A percentile compares a stretch with the other conserved stretches of the same genome.
Conservation (phyloP, 768 basidiomycete genomes). For the Hortiboletus flavorubellus region DNA sequence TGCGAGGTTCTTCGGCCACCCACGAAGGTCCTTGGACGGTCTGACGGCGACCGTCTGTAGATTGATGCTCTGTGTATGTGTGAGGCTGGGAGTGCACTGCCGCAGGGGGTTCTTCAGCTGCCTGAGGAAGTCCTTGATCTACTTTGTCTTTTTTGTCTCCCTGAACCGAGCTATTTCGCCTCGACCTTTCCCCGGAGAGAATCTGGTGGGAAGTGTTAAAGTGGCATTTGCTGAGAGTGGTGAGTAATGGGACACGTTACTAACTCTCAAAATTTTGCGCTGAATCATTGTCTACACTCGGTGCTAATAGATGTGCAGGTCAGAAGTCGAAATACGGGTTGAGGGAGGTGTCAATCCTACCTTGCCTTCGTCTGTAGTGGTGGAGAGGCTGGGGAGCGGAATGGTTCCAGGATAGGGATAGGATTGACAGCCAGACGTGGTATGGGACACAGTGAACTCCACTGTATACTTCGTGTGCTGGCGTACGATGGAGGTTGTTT, state of each 20-base stretch:
- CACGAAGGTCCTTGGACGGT: no score
- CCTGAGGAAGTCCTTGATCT: no score
- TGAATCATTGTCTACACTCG: not conserved
- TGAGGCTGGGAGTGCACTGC: no score
- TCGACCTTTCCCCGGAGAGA: not conserved
- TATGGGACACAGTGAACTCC: not conserved
- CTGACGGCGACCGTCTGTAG: no score
- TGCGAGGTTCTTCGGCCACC: no score
- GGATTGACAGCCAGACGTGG: no score
- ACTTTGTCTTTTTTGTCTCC: not conserved
- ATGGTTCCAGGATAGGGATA: not conserved
- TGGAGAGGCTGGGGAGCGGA: no score
- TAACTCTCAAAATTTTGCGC: not conserved
- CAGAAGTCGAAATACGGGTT: not conserved
- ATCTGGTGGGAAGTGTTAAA: not conserved
- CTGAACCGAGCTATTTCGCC: not conserved
- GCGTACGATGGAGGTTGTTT: not conserved
- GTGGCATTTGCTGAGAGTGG: not conserved
- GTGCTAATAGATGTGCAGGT: not conserved
- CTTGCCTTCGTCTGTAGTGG: not conserved
- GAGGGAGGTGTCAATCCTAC: not conserved
- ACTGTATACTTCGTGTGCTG: not conserved
- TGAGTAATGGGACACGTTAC: not conserved
- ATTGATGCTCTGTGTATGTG: no score
- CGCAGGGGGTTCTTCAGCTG: no score